These are phyloP conservation scores for Saururus chinensis DNA, from an alignment of 164 flowering plant genomes.

Conservation along the genomic window DNA sequence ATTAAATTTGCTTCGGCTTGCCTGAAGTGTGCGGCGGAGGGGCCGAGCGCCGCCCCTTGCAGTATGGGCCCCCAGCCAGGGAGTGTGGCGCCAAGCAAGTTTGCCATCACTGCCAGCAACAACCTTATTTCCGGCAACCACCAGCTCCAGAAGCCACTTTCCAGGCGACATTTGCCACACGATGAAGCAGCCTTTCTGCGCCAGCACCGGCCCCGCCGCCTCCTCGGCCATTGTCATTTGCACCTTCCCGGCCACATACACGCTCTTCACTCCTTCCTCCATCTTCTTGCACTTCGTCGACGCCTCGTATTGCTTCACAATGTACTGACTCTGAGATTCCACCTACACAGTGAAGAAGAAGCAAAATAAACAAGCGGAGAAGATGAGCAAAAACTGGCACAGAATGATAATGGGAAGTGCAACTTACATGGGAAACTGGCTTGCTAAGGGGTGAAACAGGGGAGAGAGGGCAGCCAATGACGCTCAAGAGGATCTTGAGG, in stretches of 20 bases:
- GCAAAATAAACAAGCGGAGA: neutral
- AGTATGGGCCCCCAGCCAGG: conserved; percentile 70
- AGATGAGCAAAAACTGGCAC: neutral
- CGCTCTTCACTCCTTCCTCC: conserved; percentile 44
- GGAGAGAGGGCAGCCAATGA: conserved; percentile 74
- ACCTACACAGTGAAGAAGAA: conserved; percentile 19
- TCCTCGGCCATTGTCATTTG: conserved; percentile 58
- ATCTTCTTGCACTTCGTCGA: conserved; percentile 66
- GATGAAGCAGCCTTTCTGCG: conserved; percentile 65
- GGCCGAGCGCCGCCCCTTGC: conserved; percentile 81
- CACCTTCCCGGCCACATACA: conserved; percentile 61
- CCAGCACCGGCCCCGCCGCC: conserved; percentile 17
- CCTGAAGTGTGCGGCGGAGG: conserved; percentile 79
- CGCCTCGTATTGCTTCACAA: conserved; percentile 61
- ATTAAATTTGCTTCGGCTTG: conserved; percentile 11
- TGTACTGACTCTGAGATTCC: conserved; percentile 55
- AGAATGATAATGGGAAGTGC: neutral
- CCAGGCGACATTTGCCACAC: conserved; percentile 80
- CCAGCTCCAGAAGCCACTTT: conserved; percentile 79
- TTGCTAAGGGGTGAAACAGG: conserved; percentile 36
- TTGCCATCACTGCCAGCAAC: conserved; percentile 77
- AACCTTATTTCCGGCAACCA: conserved; percentile 52
- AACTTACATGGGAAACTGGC: conserved; percentile 24
- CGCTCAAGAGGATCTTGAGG: conserved; percentile 56
- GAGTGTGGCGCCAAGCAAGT: conserved; percentile 85